Evolutionary conservation across 1,284 basidiomycete species (phyloP).

Genomic region (Malassezia globosa): DNA sequence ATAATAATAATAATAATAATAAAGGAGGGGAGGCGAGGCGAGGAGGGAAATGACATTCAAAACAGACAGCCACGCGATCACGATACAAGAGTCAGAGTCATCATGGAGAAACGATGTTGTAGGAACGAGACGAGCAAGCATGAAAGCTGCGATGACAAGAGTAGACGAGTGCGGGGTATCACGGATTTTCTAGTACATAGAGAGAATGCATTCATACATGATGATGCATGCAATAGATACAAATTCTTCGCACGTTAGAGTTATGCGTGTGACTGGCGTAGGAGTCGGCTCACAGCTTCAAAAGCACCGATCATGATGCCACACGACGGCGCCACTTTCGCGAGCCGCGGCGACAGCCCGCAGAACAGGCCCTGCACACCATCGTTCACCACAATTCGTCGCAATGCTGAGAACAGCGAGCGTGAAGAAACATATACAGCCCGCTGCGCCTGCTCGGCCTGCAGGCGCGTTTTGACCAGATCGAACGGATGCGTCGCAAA

Average conservation of each 20-base stretch:
- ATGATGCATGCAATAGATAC: slow-evolving; percentile 1
- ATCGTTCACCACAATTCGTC: slow-evolving; percentile 65
- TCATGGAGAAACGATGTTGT: too few relatives aligned
- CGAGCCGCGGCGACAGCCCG: slow-evolving; percentile 74
- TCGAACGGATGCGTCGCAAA: slow-evolving; percentile 89
- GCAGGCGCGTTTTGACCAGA: slow-evolving; percentile 83
- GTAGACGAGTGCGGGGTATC: too few relatives aligned
- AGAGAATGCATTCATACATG: too few relatives aligned
- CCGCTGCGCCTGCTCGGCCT: slow-evolving; percentile 47
- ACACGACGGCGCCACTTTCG: slow-evolving; percentile 96
- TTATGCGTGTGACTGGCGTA: neutral
- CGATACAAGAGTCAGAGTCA: too few relatives aligned
- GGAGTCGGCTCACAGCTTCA: slow-evolving; percentile 55
- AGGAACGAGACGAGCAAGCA: too few relatives aligned
- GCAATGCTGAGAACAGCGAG: slow-evolving; percentile 49
- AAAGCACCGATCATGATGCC: slow-evolving; percentile 94
- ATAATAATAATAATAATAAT: neutral
- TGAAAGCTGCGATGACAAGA: too few relatives aligned
- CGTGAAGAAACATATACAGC: neutral
- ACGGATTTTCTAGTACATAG: too few relatives aligned
- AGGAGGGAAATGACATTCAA: too few relatives aligned
- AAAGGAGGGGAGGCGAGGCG: neutral
- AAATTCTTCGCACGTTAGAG: too few relatives aligned
- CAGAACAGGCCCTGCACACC: slow-evolving; percentile 69
- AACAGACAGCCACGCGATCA: too few relatives aligned